phyloP scores from a whole-genome alignment of 768 basidiomycete species.

The Suillus weaverae region DNA sequence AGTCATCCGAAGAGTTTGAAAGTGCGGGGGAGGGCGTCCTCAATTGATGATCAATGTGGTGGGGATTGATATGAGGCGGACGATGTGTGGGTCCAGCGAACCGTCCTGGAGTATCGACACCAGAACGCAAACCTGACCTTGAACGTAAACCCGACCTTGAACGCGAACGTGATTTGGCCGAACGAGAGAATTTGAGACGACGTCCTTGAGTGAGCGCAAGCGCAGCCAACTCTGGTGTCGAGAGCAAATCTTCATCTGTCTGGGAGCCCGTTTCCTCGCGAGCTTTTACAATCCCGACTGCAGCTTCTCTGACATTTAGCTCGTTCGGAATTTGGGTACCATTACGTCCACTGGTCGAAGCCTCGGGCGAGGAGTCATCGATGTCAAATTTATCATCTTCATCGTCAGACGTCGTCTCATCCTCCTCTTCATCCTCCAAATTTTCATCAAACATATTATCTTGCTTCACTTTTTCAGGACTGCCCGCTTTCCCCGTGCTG shows the following conservation, averaged over 20 bases:
- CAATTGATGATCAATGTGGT: slow-evolving; percentile 9
- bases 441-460: slow-evolving; percentile 32
- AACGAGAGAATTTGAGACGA: slow-evolving; percentile 27
- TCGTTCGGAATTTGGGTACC: slow-evolving; percentile 14
- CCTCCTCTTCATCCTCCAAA: slow-evolving; percentile 48
- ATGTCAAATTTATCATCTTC: slow-evolving; percentile 89
- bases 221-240: slow-evolving; percentile 31
- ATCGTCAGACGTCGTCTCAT: slow-evolving; percentile 53
- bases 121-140: slow-evolving; percentile 47
- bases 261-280: slow-evolving; percentile 22
- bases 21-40: slow-evolving; percentile 32
- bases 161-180: slow-evolving; percentile 33
- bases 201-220: slow-evolving; percentile 33
- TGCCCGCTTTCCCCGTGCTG: slow-evolving; percentile 20
- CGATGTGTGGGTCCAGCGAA: slow-evolving; percentile 54
- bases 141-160: slow-evolving; percentile 34
- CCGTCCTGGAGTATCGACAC: slow-evolving; percentile 64
- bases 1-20: slow-evolving; percentile 41
- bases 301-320: slow-evolving; percentile 15
- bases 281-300: slow-evolving; percentile 30
- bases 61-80: slow-evolving; percentile 36
- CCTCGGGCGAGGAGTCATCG: slow-evolving; percentile 78
- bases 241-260: slow-evolving; percentile 30
- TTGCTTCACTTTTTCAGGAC: slow-evolving; percentile 11
- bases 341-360: slow-evolving; percentile 20